Conservation (phyloP, 169 alveolate species). For the Plasmodium gallinaceum region DNA sequence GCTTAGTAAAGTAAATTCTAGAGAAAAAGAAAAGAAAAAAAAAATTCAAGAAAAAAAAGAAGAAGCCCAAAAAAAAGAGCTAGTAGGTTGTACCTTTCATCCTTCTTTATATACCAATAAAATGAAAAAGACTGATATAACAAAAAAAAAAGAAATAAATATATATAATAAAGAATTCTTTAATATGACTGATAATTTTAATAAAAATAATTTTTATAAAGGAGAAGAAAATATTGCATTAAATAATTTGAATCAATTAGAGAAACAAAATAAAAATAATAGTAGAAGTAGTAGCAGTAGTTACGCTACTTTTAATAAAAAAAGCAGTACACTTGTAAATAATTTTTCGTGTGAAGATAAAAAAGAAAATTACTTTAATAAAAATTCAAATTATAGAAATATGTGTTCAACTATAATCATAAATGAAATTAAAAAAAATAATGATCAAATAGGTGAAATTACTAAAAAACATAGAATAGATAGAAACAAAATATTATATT, state of each 20-base stretch:
- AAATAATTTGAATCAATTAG: too few relatives aligned
- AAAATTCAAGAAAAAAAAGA: constrained; percentile 63
- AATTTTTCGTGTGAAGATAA: not conserved
- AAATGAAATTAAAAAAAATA: not conserved
- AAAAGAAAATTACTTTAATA: not conserved
- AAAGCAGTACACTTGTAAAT: not conserved
- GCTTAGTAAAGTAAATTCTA: constrained; percentile 51
- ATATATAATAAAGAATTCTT: not conserved
- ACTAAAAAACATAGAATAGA: not conserved
- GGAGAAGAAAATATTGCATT: not conserved
- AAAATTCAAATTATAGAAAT: not conserved
- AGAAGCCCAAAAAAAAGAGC: constrained; percentile 26
- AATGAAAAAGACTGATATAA: not conserved
- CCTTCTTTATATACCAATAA: constrained; percentile 22
- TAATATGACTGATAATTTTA: not conserved
- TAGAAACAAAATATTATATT: constrained; percentile 46
- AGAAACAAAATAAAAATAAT: too few relatives aligned
- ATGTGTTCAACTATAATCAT: not conserved
- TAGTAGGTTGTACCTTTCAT: constrained; percentile 64
- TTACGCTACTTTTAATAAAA: too few relatives aligned
- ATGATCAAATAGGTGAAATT: not conserved
- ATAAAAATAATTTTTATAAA: not conserved
- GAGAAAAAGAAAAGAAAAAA: constrained; percentile 72
- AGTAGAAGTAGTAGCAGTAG: too few relatives aligned
- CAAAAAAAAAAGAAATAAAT: constrained; percentile 12